A percentile compares a stretch with the other conserved stretches of the same genome.
Conservation (phyloP, 2,329 filamentous ascomycete genomes). For the Ceratocystis alfenasii region DNA sequence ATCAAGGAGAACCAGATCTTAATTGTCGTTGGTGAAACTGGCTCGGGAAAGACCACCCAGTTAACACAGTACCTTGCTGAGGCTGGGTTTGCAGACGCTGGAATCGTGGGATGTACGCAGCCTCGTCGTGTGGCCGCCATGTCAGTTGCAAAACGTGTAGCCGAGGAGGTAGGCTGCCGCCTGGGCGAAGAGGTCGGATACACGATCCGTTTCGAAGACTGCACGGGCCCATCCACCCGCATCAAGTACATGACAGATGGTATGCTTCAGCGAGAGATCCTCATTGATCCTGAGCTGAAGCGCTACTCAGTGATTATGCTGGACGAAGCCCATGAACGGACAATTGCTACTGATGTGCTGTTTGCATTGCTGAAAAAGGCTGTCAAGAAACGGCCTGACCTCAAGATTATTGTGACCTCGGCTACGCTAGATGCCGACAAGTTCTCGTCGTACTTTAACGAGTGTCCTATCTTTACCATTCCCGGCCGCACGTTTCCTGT, state of each 20-base stretch:
- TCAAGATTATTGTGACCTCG: conserved; percentile 93
- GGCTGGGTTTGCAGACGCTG: conserved; percentile 73
- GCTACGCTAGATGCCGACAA: conserved; percentile 95
- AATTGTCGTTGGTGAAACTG: conserved; percentile 94
- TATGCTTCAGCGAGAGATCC: conserved; percentile 90
- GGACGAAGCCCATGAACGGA: conserved; percentile 95
- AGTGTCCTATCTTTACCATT: conserved; percentile 92
- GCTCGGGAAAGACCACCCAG: conserved; percentile 94
- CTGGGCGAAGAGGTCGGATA: conserved; percentile 92
- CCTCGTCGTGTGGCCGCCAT: conserved; percentile 94
- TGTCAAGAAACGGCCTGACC: conserved; percentile 67
- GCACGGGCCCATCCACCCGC: conserved; percentile 71
- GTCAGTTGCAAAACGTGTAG: conserved; percentile 93
- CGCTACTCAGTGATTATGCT: conserved; percentile 96
- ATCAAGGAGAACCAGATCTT: conserved; percentile 79
- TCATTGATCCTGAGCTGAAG: conserved; percentile 78
- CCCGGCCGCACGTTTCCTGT: conserved; percentile 92
- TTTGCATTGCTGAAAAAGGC: conserved; percentile 94
- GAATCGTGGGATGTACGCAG: conserved; percentile 92
- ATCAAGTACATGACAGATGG: conserved; percentile 99
- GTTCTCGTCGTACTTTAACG: conserved; percentile 91
- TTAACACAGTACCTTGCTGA: conserved; percentile 91
- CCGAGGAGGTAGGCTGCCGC: conserved; percentile 85
- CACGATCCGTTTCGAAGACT: conserved; percentile 94
- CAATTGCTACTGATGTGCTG: conserved; percentile 87